Evolutionary conservation across 169 alveolate genomes (phyloP), one percentile per base, ranked within the genome.

Genomic region (Plasmodium gaboni): DNA sequence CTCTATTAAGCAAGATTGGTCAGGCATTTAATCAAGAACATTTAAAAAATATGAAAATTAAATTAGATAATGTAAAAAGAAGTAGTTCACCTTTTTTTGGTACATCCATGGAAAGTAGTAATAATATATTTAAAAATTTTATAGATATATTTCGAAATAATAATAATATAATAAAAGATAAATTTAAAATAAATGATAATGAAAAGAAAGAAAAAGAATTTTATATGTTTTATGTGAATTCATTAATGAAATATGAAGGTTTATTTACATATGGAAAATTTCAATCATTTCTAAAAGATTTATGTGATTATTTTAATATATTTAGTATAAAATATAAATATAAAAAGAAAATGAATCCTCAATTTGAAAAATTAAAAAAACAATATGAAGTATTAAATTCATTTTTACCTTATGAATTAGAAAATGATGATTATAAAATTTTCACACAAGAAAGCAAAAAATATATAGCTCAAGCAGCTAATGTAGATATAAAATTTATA

Each of bases 351-450:
- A 71, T 85, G 67, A 73, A 85, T 38, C 88, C 86, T 1, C 87
- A 71, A 72, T 42, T 85, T 24, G 88, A 72, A 72, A 72, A 72
- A 50, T 64, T 85, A 85, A 72, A 72, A 55, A 53, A 61, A 46
- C 68, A 73, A 72, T 92, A 93, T 51, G 91, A 87, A 73, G 92
- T 94, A 67, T 74, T 92, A 92, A 87, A 91, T 51, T 70, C 88
- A 22, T 87, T 94, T 70, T 76, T 94, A 22, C 92, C 93, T n/a
- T 46, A 92, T 55, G 96, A 94, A 69, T 19, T 88, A 87, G 96
- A 94, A 42, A 85, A 95, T 15, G 95, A 92, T 38, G 88, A 85
- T 59, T 86, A 88, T 24, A 71, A 86, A 48, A 91, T 92, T n/a
- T 92, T 94, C 86, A 92, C 91, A 60, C 76, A 60, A n/a, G 94